A percentile compares a stretch with the other conserved stretches of the same genome.
These are phyloP conservation scores for Eimeria acervulina DNA, from an alignment of 169 alveolate genomes.

Conservation along the genomic window DNA sequence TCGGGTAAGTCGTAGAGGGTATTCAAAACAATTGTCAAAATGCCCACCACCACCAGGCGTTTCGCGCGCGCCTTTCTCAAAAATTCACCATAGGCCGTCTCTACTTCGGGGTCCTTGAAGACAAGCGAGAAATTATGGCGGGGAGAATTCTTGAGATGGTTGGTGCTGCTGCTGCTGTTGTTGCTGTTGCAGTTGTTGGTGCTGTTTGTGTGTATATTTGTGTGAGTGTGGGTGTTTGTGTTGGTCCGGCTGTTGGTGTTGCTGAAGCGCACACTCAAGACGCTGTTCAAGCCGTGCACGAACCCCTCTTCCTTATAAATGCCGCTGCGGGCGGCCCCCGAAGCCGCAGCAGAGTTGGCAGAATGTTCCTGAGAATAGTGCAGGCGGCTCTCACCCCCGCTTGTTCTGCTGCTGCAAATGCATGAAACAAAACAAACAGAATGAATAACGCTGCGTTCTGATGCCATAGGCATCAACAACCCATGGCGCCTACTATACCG, in stretches of 20 bases:
- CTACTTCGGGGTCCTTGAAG: slow-evolving; percentile 54
- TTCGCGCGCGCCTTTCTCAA: slow-evolving; percentile 41
- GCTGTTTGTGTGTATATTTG: background rate
- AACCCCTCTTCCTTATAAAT: background rate
- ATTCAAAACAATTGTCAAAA: slow-evolving; percentile 38
- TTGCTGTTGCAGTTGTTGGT: background rate
- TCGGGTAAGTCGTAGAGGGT: slow-evolving; percentile 74
- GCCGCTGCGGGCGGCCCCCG: background rate
- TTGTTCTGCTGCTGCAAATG: background rate
- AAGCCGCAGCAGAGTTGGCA: background rate
- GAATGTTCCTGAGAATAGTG: background rate
- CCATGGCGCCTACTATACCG: background rate
- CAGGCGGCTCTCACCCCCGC: background rate
- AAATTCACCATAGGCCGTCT: slow-evolving; percentile 42
- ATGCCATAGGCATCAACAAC: background rate
- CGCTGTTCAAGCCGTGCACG: background rate
- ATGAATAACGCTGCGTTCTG: background rate
- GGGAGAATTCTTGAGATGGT: background rate
- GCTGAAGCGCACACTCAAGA: background rate
- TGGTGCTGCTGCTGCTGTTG: background rate
- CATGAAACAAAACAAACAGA: background rate
- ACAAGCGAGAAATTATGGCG: slow-evolving; percentile 11
- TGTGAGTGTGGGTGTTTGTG: background rate
- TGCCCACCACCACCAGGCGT: slow-evolving; percentile 52
- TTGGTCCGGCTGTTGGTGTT: background rate